Conservation (phyloP, 2,329 filamentous ascomycete species). For the Harringtonia lauricola region DNA sequence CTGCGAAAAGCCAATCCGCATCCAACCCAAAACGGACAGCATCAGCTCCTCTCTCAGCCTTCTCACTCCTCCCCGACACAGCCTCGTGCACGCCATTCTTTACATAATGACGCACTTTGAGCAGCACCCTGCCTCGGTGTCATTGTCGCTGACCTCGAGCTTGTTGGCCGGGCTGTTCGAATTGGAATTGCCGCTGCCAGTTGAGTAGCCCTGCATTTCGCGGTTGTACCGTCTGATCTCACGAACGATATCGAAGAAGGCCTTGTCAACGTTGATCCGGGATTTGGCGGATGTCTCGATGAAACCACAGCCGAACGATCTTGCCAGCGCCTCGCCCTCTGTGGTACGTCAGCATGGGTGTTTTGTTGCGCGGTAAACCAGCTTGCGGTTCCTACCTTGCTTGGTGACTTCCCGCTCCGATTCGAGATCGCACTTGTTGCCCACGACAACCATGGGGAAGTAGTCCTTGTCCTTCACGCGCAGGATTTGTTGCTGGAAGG, state of each 20-base stretch:
- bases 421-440: conserved; percentile 99
- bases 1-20: too few relatives aligned
- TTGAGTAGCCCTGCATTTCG: conserved; percentile 84
- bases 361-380: too few relatives aligned
- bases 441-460: conserved; percentile 97
- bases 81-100: neutral
- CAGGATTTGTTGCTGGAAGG: conserved; percentile 97
- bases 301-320: conserved; percentile 90
- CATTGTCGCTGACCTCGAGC: conserved; percentile 66
- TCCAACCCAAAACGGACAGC: too few relatives aligned
- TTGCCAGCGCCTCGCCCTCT: conserved; percentile 86
- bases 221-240: conserved; percentile 98
- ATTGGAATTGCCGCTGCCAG: conserved; percentile 54
- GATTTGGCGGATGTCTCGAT: conserved; percentile 99
- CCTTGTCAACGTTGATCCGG: conserved; percentile 94
- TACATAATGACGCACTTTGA: conserved; percentile 13
- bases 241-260: conserved; percentile 96
- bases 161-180: conserved; percentile 54
- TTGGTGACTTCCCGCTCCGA: conserved; percentile 81
- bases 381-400: conserved; percentile 54
- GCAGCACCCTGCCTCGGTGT: conserved; percentile 4
- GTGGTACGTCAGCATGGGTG: conserved; percentile 12
- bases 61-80: neutral
- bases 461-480: conserved; percentile 99
- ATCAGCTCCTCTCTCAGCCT: too few relatives aligned